Percentiles rank a stretch among this genome's conserved stretches.
Conservation (phyloP, 345 rosid species). For the Eutrema japonicum region DNA sequence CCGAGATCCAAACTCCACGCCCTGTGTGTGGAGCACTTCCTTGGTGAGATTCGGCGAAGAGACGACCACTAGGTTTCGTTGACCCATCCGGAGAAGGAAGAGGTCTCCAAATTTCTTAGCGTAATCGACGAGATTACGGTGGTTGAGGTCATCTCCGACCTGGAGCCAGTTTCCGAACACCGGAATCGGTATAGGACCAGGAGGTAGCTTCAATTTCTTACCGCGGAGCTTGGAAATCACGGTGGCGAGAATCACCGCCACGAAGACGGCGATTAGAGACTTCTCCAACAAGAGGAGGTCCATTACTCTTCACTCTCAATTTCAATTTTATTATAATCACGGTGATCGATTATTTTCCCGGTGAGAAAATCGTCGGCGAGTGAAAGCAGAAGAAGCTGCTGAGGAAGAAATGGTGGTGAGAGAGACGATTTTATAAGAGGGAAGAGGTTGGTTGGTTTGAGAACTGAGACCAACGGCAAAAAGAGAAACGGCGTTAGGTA, state of each 20-base stretch:
- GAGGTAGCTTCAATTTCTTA: slow-evolving; percentile 83
- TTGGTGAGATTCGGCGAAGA: slow-evolving; percentile 88
- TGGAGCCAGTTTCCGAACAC: slow-evolving; percentile 99
- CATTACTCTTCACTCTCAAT: slow-evolving; percentile 46
- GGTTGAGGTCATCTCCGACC: slow-evolving; percentile 96
- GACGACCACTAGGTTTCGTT: slow-evolving; percentile 84
- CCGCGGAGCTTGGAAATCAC: slow-evolving; percentile 82
- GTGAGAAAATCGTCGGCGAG: neutral
- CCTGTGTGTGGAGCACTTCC: slow-evolving; percentile 92
- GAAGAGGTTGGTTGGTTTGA: slow-evolving; percentile 39
- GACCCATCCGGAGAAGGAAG: slow-evolving; percentile 83
- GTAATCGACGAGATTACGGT: slow-evolving; percentile 78
- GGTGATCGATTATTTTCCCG: neutral
- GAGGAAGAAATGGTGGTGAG: slow-evolving; percentile 10
- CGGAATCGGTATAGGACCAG: slow-evolving; percentile 88
- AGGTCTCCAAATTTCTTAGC: slow-evolving; percentile 78
- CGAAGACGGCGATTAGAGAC: slow-evolving; percentile 71
- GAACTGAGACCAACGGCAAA: slow-evolving; percentile 32
- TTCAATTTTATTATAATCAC: neutral
- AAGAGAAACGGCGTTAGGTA: slow-evolving; percentile 35
- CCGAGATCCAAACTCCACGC: slow-evolving; percentile 93
- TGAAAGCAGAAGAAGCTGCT: slow-evolving; percentile 35
- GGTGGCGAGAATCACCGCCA: slow-evolving; percentile 65
- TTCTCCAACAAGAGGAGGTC: slow-evolving; percentile 87
- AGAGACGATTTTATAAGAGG: slow-evolving; percentile 32